These are phyloP conservation scores for Graphiopsis chlorocephala DNA, from an alignment of 2,329 filamentous ascomycete species.

Conservation along the genomic window DNA sequence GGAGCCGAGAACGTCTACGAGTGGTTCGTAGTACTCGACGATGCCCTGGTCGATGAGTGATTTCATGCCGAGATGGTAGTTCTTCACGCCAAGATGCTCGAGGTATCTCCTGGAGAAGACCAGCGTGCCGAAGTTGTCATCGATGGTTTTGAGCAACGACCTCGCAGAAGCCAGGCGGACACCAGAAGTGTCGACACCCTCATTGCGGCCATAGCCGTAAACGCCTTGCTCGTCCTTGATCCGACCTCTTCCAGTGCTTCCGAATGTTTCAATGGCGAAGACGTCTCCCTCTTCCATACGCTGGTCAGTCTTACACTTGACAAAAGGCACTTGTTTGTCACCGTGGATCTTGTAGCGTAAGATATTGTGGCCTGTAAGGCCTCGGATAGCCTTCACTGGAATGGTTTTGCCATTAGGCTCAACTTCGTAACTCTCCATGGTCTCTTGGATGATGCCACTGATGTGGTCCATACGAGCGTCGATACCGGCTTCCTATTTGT, in stretches of 20 bases:
- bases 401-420: constrained; percentile 76
- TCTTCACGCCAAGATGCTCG: constrained; percentile 89
- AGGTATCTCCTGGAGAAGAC: constrained; percentile 89
- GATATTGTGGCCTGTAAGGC: constrained; percentile 88
- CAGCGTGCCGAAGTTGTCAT: constrained; percentile 92
- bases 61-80: constrained; percentile 88
- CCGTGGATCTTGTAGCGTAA: constrained; percentile 87
- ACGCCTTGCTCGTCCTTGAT: constrained; percentile 84
- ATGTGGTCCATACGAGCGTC: constrained; percentile 87
- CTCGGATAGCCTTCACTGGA: constrained; percentile 80
- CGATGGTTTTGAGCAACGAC: constrained; percentile 81
- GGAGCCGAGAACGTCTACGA: constrained; percentile 89
- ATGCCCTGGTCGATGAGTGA: constrained; percentile 79
- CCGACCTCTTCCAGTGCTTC: constrained; percentile 85
- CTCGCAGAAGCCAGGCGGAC: constrained; percentile 79
- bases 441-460: constrained; percentile 78
- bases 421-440: constrained; percentile 90
- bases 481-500: constrained; percentile 72
- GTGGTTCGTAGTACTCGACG: constrained; percentile 84
- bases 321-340: constrained; percentile 88
- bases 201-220: constrained; percentile 79
- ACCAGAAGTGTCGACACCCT: constrained; percentile 68
- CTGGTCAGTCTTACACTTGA: constrained; percentile 80
- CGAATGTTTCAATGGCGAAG: constrained; percentile 95
- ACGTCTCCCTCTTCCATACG: constrained; percentile 98